Conservation (phyloP, 805 yeast species). For the Monosporozyma unispora region DNA sequence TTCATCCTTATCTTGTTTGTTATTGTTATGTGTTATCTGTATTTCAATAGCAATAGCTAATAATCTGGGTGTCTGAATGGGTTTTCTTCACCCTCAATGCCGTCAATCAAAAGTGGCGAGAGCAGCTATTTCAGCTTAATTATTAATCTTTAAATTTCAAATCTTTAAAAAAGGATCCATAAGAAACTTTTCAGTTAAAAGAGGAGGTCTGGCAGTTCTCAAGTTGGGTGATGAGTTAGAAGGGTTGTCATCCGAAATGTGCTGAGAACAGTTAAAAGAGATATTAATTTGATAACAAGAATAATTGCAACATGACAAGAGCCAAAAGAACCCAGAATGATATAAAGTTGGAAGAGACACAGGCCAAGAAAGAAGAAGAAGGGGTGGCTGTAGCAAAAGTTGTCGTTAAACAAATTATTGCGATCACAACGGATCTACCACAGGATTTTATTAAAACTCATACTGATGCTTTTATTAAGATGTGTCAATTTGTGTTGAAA, state of each 20-base stretch:
- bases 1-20: slow-evolving; percentile 32
- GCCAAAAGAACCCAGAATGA: background rate
- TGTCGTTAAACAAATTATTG: background rate
- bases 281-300: background rate
- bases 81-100: background rate
- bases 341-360: background rate
- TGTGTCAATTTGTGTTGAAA: slow-evolving; percentile 27
- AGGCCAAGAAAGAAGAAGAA: background rate
- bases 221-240: too few relatives aligned
- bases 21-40: background rate
- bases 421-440: slow-evolving; percentile 12
- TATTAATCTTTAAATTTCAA: background rate
- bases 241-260: too few relatives aligned
- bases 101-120: background rate
- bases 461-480: slow-evolving; percentile 29
- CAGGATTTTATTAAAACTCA: slow-evolving; percentile 22
- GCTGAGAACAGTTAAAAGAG: too few relatives aligned
- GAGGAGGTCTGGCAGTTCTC: background rate
- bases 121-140: background rate
- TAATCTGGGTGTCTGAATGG: background rate
- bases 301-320: background rate
- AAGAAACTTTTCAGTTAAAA: background rate
- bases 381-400: background rate
- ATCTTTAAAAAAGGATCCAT: background rate
- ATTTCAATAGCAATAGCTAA: too few relatives aligned